These are phyloP conservation scores for Coemansia sp. DNA, from an alignment of 192 early-diverging fungal genomes.

Conservation along the genomic window DNA sequence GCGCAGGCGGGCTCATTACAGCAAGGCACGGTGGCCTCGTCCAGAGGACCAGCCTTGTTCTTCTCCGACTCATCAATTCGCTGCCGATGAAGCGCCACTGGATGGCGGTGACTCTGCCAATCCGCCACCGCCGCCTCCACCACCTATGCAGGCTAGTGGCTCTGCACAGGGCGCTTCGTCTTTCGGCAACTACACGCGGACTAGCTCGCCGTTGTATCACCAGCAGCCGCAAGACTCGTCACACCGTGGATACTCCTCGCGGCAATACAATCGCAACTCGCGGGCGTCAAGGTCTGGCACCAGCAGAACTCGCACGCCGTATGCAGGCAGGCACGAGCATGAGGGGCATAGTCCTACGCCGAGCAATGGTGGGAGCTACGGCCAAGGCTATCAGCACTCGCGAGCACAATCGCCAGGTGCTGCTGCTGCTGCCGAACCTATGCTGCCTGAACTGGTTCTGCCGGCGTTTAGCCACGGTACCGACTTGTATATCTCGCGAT, in stretches of 20 bases:
- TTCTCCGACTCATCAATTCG: not conserved
- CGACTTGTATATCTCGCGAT: slow-evolving; percentile 35
- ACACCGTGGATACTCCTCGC: slow-evolving; percentile 26
- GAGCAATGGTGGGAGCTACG: slow-evolving; percentile 18
- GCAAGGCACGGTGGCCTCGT: slow-evolving; percentile 17
- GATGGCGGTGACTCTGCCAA: not conserved
- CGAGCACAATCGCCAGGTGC: slow-evolving; percentile 31
- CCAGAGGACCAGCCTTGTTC: not conserved
- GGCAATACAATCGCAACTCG: slow-evolving; percentile 18
- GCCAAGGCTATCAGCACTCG: slow-evolving; percentile 14
- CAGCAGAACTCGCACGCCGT: slow-evolving; percentile 15
- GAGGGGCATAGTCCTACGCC: slow-evolving; percentile 24
- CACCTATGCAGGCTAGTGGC: slow-evolving; percentile 7
- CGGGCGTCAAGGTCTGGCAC: slow-evolving; percentile 27
- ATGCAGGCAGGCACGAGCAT: slow-evolving; percentile 22
- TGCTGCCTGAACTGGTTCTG: slow-evolving; percentile 13
- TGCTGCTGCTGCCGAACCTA: not conserved
- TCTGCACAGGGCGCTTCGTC: slow-evolving; percentile 10
- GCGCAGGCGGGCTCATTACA: slow-evolving; percentile 13
- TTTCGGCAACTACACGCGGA: slow-evolving; percentile 4
- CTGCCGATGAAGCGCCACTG: not conserved
- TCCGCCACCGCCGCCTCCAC: slow-evolving; percentile 24
- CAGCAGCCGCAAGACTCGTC: slow-evolving; percentile 20
- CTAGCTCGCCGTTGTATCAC: slow-evolving; percentile 8
- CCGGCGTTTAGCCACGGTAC: slow-evolving; percentile 21